Base-by-base conservation (phyloP, 306 rosid genomes). In the Glycyrrhiza uralensis region DNA sequence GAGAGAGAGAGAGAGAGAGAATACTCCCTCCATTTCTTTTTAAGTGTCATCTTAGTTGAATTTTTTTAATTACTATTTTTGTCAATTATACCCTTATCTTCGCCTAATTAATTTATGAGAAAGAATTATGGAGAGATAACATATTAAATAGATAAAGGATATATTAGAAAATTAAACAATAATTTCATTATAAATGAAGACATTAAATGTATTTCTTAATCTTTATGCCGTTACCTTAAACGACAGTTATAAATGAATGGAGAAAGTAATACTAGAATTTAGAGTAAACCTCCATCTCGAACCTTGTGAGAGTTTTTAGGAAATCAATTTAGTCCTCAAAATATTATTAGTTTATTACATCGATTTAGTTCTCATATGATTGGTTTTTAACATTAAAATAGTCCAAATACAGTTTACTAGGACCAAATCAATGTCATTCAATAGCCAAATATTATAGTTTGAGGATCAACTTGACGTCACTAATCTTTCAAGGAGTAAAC, bases 241-340 rank as follows among this genome's bases (percentile, higher is more conserved):
- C 33, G n/a, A 3, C 33, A 38, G 33, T 38, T 38, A 39, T 15
- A 61, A 36, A 61, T 33, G 44, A 59, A 17, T 33, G 33, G 8
- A 67, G 60, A 29, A 5, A 41, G 13, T 22, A 12, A 57, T 17
- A 56, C 42, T 42, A 44, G 74, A 69, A 29, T 20, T 52, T 15
- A 49, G 63, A 39, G 32, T 38, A 51, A 41, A 41, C 73, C 56
- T 59, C 56, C 76, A 54, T 32, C 38, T 62, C 44, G 38, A 14
- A 55, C 28, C 30, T 52, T 17, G 44, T 19, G 14, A 29, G 7
- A 33, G 7, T 13, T 64, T 38, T 67, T 32, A 47, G 2, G 35
- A 50, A 12, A 20, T 38, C 64, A 46, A 45, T 35, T 52, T 12
- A 36, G 15, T 69, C 32, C 50, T 70, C 33, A 5, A 46, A 52